Conservation (phyloP, 768 basidiomycete species). For the Lyophyllum shimeji region DNA sequence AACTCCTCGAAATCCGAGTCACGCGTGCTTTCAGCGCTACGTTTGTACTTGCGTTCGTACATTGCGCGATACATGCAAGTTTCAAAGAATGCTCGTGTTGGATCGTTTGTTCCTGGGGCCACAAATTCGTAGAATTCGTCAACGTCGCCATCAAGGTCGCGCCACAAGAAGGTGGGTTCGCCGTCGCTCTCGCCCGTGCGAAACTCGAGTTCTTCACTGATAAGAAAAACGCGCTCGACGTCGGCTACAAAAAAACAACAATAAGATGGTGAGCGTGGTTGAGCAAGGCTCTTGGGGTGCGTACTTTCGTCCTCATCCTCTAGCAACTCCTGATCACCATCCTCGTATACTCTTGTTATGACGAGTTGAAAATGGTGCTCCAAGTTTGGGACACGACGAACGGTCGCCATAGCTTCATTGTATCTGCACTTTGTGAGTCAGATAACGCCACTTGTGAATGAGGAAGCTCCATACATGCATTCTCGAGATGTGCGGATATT, state of each 20-base stretch:
- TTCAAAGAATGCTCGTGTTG: slow-evolving; percentile 88
- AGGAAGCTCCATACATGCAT: slow-evolving; percentile 80
- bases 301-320: slow-evolving; percentile 92
- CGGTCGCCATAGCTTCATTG: slow-evolving; percentile 93
- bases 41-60: slow-evolving; percentile 90
- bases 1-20: slow-evolving; percentile 78
- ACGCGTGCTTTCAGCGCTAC: slow-evolving; percentile 62
- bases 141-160: slow-evolving; percentile 86
- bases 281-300: slow-evolving; percentile 19
- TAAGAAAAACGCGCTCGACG: slow-evolving; percentile 90
- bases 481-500: slow-evolving; percentile 90
- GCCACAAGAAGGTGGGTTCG: slow-evolving; percentile 86
- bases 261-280: neutral
- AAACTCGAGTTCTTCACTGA: slow-evolving; percentile 89
- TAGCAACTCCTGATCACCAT: slow-evolving; percentile 91
- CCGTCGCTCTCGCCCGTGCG: slow-evolving; percentile 70
- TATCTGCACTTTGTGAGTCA: slow-evolving; percentile 53
- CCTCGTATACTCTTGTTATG: slow-evolving; percentile 94
- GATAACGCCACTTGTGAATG: neutral
- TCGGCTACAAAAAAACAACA: slow-evolving; percentile 56
- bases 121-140: slow-evolving; percentile 96
- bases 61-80: slow-evolving; percentile 94
- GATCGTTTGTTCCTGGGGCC: slow-evolving; percentile 71
- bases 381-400: slow-evolving; percentile 76
- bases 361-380: slow-evolving; percentile 89